phyloP scores from a whole-genome alignment of 441 rosid genomes.

The Pelargonium citronellum region DNA sequence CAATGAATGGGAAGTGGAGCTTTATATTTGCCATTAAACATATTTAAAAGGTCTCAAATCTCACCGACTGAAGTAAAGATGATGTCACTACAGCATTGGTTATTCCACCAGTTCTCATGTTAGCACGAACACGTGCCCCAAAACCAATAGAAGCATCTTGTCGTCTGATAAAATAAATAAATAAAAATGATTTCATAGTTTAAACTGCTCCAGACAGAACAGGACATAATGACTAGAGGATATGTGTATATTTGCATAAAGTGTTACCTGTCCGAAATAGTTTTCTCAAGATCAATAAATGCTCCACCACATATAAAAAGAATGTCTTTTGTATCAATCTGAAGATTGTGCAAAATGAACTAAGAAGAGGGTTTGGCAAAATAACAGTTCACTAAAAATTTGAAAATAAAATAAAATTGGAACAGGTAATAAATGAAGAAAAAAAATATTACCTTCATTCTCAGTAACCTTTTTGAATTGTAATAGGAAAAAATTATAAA shows the following conservation, averaged over 20 bases:
- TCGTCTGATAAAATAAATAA: conserved; percentile 52
- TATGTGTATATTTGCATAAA: conserved; percentile 7
- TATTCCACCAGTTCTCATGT: conserved; percentile 69
- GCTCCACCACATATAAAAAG: conserved; percentile 97
- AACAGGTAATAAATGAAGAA: too few species aligned
- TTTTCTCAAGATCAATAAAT: conserved; percentile 84
- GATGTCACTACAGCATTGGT: conserved; percentile 68
- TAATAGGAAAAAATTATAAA: too few species aligned
- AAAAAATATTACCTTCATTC: neutral
- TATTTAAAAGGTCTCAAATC: conserved; percentile 22
- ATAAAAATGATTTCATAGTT: conserved; percentile 17
- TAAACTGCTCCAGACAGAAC: conserved; percentile 20
- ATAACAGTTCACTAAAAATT: neutral
- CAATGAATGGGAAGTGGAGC: neutral
- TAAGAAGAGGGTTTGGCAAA: conserved; percentile 4
- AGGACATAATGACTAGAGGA: conserved; percentile 6
- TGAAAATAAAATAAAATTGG: neutral
- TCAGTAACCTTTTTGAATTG: neutral
- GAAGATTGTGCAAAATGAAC: conserved; percentile 21
- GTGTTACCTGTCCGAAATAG: conserved; percentile 80
- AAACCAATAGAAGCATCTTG: conserved; percentile 95
- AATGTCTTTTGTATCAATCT: conserved; percentile 89
- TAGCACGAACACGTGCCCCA: conserved; percentile 96
- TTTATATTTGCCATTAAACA: conserved; percentile 6
- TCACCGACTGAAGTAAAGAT: conserved; percentile 80